Evolutionary conservation across 352 stramenopile species (phyloP), one percentile per base, ranked within the genome.

Genomic region (Saprolegnia parasitica): DNA sequence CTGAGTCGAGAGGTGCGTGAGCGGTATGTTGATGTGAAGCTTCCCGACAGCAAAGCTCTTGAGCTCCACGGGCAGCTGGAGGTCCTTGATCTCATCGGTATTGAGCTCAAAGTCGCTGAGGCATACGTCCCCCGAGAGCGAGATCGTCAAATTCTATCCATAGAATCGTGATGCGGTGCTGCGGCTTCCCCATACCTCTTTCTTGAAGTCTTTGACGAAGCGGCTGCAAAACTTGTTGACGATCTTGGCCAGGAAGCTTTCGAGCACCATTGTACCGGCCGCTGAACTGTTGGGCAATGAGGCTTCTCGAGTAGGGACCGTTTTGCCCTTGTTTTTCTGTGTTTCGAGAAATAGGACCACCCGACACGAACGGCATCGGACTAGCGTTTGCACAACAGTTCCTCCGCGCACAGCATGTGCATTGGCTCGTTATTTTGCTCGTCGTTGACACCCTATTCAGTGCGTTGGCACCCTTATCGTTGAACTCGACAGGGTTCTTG

Each of bases 11-110:
- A 70, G 50, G 26, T 70, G 63, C 16, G 32, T 52, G 13, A 70
- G 21, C 1, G 63, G 63, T 16, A 70, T 37, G 23, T 57, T 29
- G 11, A 70, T 13, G 1, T 52, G 63, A 4, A 70, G 39, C 32
- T 70, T 70, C 46, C 63, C 63, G 11, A 70, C 63, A n/a, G 15
- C n/a, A 24, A 70, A 61, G 16, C 46, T 58, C 63, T 70, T 70
- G 46, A 70, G 63, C 26, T 70, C 63, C 23, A 70, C 63, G 18
- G 63, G 63, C 20, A 70, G 26, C 49, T 70, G 63, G 8, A 70
- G 46, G 15, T 58, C 42, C 32, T 61, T 58, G 54, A 70, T 46
- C n/a, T 70, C 63, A 23, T 70, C 63, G 15, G 63, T 70, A 3
- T 61, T 61, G 6, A 70, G 21, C 29, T 70, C 63, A 39, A 70